Percentiles rank a stretch among this genome's conserved stretches.
Conservation (phyloP, 75 land plant genomes). For the Cryptomeria japonica region DNA sequence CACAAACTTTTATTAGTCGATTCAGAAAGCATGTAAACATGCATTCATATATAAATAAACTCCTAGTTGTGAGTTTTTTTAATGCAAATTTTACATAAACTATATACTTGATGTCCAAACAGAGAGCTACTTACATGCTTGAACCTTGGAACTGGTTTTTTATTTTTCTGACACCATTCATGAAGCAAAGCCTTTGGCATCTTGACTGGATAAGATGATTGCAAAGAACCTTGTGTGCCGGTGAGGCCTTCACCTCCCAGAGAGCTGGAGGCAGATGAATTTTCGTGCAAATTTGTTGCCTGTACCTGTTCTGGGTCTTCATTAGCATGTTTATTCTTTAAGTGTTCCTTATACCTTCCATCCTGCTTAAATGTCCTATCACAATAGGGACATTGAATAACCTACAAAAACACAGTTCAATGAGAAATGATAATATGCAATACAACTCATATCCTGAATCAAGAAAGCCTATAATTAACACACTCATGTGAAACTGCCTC, state of each 20-base stretch:
- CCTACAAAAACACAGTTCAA: conserved; percentile 13
- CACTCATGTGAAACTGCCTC: background rate
- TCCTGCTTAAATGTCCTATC: conserved; percentile 44
- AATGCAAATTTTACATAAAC: background rate
- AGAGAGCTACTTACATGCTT: conserved; percentile 21
- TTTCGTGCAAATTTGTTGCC: background rate
- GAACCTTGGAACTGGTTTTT: conserved; percentile 28
- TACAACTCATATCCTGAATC: background rate
- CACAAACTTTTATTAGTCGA: background rate
- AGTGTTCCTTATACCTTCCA: conserved; percentile 37
- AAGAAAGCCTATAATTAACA: background rate
- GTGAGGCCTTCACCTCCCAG: background rate
- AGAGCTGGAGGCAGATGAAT: background rate
- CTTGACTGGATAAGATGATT: conserved; percentile 35
- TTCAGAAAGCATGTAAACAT: background rate
- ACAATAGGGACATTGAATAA: conserved; percentile 31
- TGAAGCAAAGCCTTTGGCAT: conserved; percentile 36
- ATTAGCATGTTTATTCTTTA: conserved; percentile 38
- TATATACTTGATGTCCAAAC: background rate
- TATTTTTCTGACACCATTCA: conserved; percentile 48
- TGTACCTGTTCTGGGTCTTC: conserved; percentile 16
- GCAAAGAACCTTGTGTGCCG: conserved; percentile 6
- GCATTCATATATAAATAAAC: background rate
- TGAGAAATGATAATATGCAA: background rate
- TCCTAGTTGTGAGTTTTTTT: background rate